These are phyloP conservation scores for Scenedesmus sp. DNA, from an alignment of 163 green algal genomes.

Conservation along the genomic window DNA sequence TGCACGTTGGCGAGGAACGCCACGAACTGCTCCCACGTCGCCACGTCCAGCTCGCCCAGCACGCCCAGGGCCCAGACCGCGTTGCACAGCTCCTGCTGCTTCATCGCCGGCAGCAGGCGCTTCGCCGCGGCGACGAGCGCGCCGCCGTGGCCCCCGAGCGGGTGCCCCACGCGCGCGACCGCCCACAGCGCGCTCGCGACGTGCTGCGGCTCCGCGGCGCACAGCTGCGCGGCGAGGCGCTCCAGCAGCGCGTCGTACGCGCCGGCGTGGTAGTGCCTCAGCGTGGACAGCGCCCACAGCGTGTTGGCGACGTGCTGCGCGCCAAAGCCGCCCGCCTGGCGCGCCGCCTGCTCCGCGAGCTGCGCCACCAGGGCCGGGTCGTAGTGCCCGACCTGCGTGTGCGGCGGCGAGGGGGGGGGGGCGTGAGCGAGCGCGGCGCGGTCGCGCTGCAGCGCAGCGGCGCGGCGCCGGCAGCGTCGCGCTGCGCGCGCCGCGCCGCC, in stretches of 20 bases:
- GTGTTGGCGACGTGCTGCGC: conserved; percentile 54
- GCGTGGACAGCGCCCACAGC: conserved; percentile 61
- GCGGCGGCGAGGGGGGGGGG: no score
- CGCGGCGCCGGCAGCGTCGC: no score
- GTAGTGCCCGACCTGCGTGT: conserved; percentile 53
- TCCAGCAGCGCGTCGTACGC: conserved; percentile 55
- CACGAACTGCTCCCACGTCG: conserved; percentile 46
- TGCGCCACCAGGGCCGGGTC: conserved; percentile 49
- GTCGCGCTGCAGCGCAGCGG: no score
- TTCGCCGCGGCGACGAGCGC: conserved; percentile 28
- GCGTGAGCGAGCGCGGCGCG: no score
- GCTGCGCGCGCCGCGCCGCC: no score
- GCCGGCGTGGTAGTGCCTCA: conserved; percentile 51
- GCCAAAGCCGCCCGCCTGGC: conserved; percentile 51
- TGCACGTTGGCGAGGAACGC: conserved; percentile 4
- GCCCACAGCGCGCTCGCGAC: conserved; percentile 67
- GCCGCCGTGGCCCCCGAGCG: conserved; percentile 25
- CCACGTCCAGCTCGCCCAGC: conserved; percentile 48
- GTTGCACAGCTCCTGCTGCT: conserved; percentile 58
- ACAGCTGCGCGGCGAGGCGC: conserved; percentile 34
- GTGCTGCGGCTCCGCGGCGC: conserved; percentile 55
- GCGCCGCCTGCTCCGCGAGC: conserved; percentile 35
- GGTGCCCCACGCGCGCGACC: conserved; percentile 47
- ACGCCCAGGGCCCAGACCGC: conserved; percentile 50
- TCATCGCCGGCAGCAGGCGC: conserved; percentile 49